phyloP scores from a whole-genome alignment of 1,139 yeast species.

The Pichia sorboxylosa region DNA sequence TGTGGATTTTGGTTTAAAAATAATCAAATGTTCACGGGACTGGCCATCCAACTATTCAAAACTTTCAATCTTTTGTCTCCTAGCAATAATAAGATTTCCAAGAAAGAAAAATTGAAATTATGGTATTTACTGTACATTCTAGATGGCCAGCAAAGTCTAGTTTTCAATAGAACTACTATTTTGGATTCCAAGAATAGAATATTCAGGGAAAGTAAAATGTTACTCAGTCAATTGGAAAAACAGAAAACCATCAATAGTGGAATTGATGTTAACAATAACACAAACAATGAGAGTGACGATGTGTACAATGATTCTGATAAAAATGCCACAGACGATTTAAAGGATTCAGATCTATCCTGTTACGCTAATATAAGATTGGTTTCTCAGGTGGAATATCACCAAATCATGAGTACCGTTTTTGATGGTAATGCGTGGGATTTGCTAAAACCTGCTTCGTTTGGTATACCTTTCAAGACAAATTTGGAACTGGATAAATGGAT shows the following conservation, averaged over 20 bases:
- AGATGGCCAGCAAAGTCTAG: conserved; percentile 60
- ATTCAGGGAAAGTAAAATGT: conserved; percentile 30
- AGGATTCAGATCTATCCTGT: not conserved
- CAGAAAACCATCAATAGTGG: not conserved
- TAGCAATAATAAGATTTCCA: conserved; percentile 18
- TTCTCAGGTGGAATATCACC: conserved; percentile 63
- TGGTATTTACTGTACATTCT: conserved; percentile 61
- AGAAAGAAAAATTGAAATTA: conserved; percentile 40
- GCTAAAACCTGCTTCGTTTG: conserved; percentile 48
- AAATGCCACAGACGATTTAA: conserved; percentile 2
- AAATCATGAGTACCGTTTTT: conserved; percentile 50
- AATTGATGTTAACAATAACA: conserved; percentile 1
- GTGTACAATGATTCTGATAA: not conserved
- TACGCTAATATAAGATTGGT: conserved; percentile 51
- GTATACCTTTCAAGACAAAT: conserved; percentile 57
- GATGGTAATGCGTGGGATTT: conserved; percentile 54
- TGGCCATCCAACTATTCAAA: conserved; percentile 54
- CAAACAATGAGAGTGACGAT: not conserved
- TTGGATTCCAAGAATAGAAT: conserved; percentile 36
- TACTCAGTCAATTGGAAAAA: conserved; percentile 19
- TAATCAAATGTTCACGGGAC: conserved; percentile 54
- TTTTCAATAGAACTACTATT: conserved; percentile 47
- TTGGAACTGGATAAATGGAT: conserved; percentile 65
- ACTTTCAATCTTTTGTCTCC: conserved; percentile 36
- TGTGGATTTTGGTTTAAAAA: conserved; percentile 64